Conservation (phyloP, 2,329 filamentous ascomycete genomes). For the Ophiostoma sp. region DNA sequence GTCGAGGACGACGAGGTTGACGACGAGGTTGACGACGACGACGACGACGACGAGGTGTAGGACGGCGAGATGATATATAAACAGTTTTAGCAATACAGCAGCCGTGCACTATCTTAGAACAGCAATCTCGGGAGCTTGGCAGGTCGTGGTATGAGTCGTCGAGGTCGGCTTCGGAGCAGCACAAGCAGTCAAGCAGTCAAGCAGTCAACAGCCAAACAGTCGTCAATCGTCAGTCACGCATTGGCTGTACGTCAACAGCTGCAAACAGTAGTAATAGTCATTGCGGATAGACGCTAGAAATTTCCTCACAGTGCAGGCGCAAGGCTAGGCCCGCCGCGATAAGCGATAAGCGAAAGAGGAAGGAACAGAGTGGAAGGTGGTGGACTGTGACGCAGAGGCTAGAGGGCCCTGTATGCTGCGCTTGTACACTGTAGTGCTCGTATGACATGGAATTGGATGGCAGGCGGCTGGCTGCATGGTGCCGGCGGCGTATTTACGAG, state of each 20-base stretch:
- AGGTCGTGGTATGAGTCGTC: conserved; percentile 2
- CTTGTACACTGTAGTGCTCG: background rate
- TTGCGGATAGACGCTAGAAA: conserved; percentile 19
- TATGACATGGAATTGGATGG: background rate
- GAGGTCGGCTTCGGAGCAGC: background rate
- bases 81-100: background rate
- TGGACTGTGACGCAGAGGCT: background rate
- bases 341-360: conserved; percentile 19
- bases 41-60: background rate
- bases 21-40: background rate
- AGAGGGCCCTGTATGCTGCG: background rate
- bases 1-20: background rate
- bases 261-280: conserved; percentile 3
- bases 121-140: background rate
- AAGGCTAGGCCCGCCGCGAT: conserved; percentile 18
- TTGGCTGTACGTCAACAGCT: background rate
- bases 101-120: background rate
- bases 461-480: background rate
- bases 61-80: background rate
- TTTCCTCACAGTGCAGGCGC: conserved; percentile 17
- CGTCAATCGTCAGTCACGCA: background rate
- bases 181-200: background rate
- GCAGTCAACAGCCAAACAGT: background rate
- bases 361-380: background rate
- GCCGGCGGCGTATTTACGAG: conserved; percentile 2